Evolutionary conservation across 768 basidiomycete species (phyloP), one percentile per base, ranked within the genome.

Genomic region (Clavaria fumosa): DNA sequence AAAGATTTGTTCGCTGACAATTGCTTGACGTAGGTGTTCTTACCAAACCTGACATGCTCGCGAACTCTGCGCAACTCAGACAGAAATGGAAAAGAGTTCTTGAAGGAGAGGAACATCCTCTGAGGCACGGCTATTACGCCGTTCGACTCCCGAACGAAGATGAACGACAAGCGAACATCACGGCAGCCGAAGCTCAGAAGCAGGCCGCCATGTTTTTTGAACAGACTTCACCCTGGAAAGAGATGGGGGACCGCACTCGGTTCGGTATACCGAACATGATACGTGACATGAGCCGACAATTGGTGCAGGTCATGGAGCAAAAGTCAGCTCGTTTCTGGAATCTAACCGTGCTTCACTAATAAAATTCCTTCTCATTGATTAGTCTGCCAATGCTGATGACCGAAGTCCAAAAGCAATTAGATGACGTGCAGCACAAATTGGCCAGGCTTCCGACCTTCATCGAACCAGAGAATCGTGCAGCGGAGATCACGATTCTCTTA

Each of bases 31-130:
- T 15, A 81, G 78, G 74, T 4, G 67, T 83, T 1, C 60, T 81
- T 7, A 83, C 80, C 0, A 82, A 83, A 45, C 72, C 77, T 0
- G 81, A 84, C 44, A 60, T 52, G 4, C 52, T 83, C 1, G 49
- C 55, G 1, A 73, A 72, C 7, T 57, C 65, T 3, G 61, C 50
- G 3, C 57, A 63, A 28, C 31, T 59, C 31, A 64, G 56, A 12
- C 34, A 57, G 22, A 31, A 27, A 19, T 80, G 78, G 75, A 53
- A 59, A n/a, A 57, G 63, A 1, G 57, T 72, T 3, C 52, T 79
- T 4, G 59, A 70, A 40, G 72, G 69, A 22, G 58, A 57, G 34
- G 33, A 51, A 33, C 53, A 78, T 45, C 36, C 12, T 10, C 54
- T 79, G 40, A 61, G 47, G 24, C 72, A 71, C 35, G 69, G 78